phyloP scores from a whole-genome alignment of 2,329 filamentous ascomycete genomes.

The Corinectria fuckeliana region DNA sequence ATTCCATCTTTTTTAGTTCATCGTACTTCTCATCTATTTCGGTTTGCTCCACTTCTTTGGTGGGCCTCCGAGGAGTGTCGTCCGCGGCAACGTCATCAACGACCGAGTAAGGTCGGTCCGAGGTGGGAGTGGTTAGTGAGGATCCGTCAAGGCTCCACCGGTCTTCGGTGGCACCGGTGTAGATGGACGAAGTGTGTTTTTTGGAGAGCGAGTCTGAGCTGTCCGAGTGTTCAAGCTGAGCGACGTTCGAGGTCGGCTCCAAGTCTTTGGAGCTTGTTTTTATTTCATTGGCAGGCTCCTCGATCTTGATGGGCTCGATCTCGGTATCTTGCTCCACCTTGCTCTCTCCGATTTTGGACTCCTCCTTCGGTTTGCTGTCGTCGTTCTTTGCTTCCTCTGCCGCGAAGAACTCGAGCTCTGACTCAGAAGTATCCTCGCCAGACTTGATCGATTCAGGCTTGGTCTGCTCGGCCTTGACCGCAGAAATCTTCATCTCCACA shows the following conservation, averaged over 20 bases:
- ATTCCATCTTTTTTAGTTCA: slow-evolving; percentile 29
- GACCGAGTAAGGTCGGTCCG: slow-evolving; percentile 44
- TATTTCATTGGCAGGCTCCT: background rate
- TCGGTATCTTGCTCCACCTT: slow-evolving; percentile 4
- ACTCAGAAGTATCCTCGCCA: slow-evolving; percentile 23
- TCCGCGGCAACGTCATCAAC: slow-evolving; percentile 41
- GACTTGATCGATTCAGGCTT: slow-evolving; percentile 7
- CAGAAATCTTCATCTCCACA: slow-evolving; percentile 22
- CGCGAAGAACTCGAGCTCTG: slow-evolving; percentile 30
- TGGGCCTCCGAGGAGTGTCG: slow-evolving; percentile 41
- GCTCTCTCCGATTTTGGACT: slow-evolving; percentile 7
- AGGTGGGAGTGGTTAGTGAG: slow-evolving; percentile 48
- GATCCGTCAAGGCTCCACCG: slow-evolving; percentile 47
- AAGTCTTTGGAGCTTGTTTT: slow-evolving; percentile 19
- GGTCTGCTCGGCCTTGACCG: slow-evolving; percentile 21
- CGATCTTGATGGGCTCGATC: slow-evolving; percentile 7
- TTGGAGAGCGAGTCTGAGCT: slow-evolving; percentile 40
- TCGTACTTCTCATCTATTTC: slow-evolving; percentile 35
- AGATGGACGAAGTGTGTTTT: slow-evolving; percentile 48
- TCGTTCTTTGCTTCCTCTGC: slow-evolving; percentile 25
- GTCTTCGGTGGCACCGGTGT: slow-evolving; percentile 47
- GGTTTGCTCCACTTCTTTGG: slow-evolving; percentile 30
- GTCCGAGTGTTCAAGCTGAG: slow-evolving; percentile 33
- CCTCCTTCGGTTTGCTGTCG: background rate
- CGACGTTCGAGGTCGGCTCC: slow-evolving; percentile 18